These are phyloP conservation scores for Podospora anserina DNA, from an alignment of 495 filamentous ascomycete species.

Conservation along the genomic window DNA sequence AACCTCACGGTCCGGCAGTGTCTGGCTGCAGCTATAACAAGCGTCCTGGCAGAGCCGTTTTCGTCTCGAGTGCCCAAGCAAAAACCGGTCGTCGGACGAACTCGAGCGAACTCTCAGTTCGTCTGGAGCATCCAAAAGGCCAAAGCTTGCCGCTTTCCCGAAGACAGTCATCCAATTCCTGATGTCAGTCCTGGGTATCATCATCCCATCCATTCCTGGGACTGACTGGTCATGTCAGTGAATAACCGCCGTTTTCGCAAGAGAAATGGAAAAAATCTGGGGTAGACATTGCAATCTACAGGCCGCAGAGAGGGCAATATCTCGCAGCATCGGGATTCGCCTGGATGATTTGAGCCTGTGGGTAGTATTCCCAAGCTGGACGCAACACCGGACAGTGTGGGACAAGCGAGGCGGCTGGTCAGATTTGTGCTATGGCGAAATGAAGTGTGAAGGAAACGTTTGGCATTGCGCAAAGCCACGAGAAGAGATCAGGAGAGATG, in stretches of 20 bases:
- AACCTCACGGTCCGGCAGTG: conserved; percentile 16
- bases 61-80: neutral
- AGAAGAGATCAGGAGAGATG: neutral
- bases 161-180: neutral
- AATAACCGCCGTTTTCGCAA: neutral
- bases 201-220: neutral
- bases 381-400: neutral
- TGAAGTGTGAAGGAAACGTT: neutral
- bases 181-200: neutral
- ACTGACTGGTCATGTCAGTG: neutral
- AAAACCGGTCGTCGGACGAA: conserved; percentile 12
- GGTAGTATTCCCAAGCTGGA: conserved; percentile 9
- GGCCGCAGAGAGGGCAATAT: conserved; percentile 15
- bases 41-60: neutral
- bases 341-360: conserved; percentile 18
- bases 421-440: conserved; percentile 10
- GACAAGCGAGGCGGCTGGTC: conserved; percentile 5
- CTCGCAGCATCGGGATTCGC: conserved; percentile 10
- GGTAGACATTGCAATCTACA: conserved; percentile 13
- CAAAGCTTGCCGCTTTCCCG: conserved; percentile 3
- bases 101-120: conserved; percentile 1
- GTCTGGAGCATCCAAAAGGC: neutral
- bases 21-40: conserved; percentile 10
- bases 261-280: neutral
- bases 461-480: conserved; percentile 2